phyloP scores from a whole-genome alignment of 2,329 filamentous ascomycete genomes.

The Penicillium glabrum region DNA sequence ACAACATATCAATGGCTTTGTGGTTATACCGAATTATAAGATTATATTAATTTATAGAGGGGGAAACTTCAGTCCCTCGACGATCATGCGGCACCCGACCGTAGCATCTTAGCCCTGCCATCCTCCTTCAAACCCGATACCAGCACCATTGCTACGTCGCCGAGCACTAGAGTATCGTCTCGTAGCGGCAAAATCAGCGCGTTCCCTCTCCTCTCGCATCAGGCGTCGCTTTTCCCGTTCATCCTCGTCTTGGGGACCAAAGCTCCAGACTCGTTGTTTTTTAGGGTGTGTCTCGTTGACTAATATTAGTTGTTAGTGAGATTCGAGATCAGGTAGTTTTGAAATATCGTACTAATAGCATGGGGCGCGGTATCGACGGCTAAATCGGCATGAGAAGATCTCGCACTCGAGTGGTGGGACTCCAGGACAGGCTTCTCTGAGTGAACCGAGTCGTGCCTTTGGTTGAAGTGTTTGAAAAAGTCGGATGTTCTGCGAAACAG shows the following conservation, averaged over 20 bases:
- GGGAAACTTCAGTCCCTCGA: not conserved
- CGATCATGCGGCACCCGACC: too few relatives aligned
- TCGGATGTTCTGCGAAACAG: conserved; percentile 5
- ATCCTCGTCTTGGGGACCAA: not conserved
- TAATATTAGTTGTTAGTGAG: not conserved
- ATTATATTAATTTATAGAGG: not conserved
- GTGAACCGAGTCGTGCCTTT: not conserved
- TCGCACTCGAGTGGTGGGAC: too few relatives aligned
- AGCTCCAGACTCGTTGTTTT: conserved; percentile 3
- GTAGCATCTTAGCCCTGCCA: not conserved
- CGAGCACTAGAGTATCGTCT: conserved; percentile 1
- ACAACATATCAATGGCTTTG: not conserved
- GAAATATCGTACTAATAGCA: not conserved
- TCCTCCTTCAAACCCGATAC: conserved; percentile 3
- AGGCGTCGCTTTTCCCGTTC: conserved; percentile 1
- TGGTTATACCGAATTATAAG: not conserved
- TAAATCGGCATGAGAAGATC: not conserved
- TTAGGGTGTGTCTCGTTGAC: not conserved
- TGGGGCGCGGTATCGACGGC: not conserved
- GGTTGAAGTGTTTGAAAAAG: conserved; percentile 1
- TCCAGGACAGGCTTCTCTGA: not conserved
- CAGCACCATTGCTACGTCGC: conserved; percentile 3
- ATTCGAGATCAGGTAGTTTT: not conserved
- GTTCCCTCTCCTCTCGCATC: not conserved
- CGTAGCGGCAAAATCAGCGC: conserved; percentile 1